Conservation (phyloP, 176 grass and related monocot genomes). For the Triticum monococcum region DNA sequence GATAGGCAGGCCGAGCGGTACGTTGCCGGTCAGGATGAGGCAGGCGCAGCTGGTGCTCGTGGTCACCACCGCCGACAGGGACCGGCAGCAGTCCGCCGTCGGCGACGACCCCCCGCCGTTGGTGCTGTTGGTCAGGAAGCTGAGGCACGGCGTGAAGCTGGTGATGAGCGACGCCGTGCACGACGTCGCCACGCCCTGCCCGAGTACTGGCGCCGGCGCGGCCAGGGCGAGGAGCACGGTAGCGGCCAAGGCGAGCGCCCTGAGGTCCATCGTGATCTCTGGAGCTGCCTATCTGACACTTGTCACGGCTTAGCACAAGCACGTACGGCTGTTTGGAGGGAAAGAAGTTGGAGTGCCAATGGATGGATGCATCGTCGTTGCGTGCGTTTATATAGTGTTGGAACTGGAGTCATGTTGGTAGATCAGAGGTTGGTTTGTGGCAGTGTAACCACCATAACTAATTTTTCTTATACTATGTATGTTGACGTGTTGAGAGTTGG, state of each 20-base stretch:
- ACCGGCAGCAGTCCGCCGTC: constrained; percentile 61
- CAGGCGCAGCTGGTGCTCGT: constrained; percentile 70
- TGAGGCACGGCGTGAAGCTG: constrained; percentile 85
- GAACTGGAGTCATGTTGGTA: constrained; percentile 6
- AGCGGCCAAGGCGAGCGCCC: neutral
- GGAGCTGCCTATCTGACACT: neutral
- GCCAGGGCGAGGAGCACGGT: neutral
- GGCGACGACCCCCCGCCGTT: constrained; percentile 55
- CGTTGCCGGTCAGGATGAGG: constrained; percentile 65
- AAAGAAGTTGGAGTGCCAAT: neutral
- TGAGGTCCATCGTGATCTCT: neutral
- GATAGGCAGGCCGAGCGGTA: constrained; percentile 68
- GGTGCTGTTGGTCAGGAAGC: constrained; percentile 60
- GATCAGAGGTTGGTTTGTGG: constrained; percentile 39
- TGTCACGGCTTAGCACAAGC: neutral
- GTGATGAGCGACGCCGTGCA: constrained; percentile 61
- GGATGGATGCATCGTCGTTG: neutral
- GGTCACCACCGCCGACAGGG: constrained; percentile 34
- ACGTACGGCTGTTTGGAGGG: neutral
- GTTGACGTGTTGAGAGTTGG: neutral
- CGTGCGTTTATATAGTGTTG: constrained; percentile 26
- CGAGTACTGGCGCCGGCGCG: constrained; percentile 1
- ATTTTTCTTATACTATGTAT: neutral
- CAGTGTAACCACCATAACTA: constrained; percentile 48
- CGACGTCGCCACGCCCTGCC: constrained; percentile 47